Base-by-base conservation (phyloP, 2,329 filamentous ascomycete genomes). In the Didymella segeticola region DNA sequence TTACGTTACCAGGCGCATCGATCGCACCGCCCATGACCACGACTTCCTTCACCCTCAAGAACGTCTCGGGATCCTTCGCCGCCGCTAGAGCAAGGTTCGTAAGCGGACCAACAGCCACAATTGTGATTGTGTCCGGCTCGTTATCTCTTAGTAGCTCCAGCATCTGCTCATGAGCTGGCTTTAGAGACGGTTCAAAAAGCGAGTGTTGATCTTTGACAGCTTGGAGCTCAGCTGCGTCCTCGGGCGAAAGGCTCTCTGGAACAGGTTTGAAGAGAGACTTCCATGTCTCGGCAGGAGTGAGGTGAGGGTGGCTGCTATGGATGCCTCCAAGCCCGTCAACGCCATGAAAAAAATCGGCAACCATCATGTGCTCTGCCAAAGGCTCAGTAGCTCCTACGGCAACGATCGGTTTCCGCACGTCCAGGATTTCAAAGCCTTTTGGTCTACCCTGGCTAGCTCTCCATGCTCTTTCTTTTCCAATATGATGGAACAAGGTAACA, bases 11-110 rank as follows among this genome's bases (percentile, higher is more conserved):
- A 43, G 87, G 83, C 37, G 86, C 78, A 54, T 89, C 82, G 47
- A 99, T 84, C 20, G 90, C 88, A 55, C 95, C 95, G 54, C 93
- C 95, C 95, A 99, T 99, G 39, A 97, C 90, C 4, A 96, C 88
- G 3, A 99, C 84, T 75, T 98, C 92, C 74, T 96, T 96, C 42
- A 87, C 90, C 36, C 87, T 86, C 49, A 99, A 81, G 74, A 99
- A 97, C 0, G 92, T 88, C 74, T 93, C 91, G 0, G 93, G 88
- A 63, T 98, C 93, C 67, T 91, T 86, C 12, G 91, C 87, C 2
- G 95, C 93, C 3, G 95, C 95, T 22, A 96, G 77, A 1, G 95
- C 95, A 25, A 96, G 79, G 71, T 96, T 99, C n/a, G 95, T 98
- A 63, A 98, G 79, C 1, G 95, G 95, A 0, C 95, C 95, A 42